Evolutionary conservation across 2,329 filamentous ascomycete genomes (phyloP).

Genomic region (Aspergillus sp.): DNA sequence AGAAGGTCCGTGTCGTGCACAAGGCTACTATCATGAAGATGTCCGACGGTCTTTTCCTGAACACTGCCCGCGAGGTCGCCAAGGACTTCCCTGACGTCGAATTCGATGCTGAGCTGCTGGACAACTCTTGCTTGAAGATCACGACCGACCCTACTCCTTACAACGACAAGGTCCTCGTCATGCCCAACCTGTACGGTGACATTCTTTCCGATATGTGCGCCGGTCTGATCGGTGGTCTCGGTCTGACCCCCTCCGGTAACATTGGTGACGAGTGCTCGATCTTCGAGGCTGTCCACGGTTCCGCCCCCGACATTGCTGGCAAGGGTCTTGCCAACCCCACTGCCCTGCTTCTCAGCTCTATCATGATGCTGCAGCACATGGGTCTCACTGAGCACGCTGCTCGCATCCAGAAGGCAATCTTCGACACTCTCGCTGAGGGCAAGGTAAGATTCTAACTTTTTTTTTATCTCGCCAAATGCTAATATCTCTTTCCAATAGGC

Average conservation of each 20-base stretch:
- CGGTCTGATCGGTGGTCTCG: constrained; percentile 94
- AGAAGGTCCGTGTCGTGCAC: constrained; percentile 96
- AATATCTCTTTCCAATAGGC: constrained; percentile 44
- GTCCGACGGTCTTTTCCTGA: constrained; percentile 97
- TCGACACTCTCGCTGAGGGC: constrained; percentile 92
- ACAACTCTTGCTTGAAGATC: constrained; percentile 99
- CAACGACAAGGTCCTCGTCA: constrained; percentile 98
- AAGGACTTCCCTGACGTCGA: constrained; percentile 96
- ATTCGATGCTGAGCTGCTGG: constrained; percentile 96
- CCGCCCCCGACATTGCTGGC: constrained; percentile 92
- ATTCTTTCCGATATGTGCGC: constrained; percentile 99
- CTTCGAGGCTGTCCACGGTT: constrained; percentile 99
- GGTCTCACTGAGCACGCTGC: constrained; percentile 78
- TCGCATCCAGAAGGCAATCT: constrained; percentile 91
- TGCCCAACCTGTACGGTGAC: constrained; percentile 98
- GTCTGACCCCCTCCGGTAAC: constrained; percentile 96
- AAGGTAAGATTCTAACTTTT: constrained; percentile 61
- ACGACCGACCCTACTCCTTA: constrained; percentile 93
- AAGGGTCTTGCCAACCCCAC: constrained; percentile 97
- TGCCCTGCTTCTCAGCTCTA: constrained; percentile 87
- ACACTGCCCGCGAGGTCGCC: constrained; percentile 77
- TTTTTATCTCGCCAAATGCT: not conserved
- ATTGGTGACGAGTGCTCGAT: constrained; percentile 99
- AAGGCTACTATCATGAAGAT: constrained; percentile 99
- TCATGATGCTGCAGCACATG: constrained; percentile 99